phyloP scores from a whole-genome alignment of 768 basidiomycete genomes.

The Imleria badia region DNA sequence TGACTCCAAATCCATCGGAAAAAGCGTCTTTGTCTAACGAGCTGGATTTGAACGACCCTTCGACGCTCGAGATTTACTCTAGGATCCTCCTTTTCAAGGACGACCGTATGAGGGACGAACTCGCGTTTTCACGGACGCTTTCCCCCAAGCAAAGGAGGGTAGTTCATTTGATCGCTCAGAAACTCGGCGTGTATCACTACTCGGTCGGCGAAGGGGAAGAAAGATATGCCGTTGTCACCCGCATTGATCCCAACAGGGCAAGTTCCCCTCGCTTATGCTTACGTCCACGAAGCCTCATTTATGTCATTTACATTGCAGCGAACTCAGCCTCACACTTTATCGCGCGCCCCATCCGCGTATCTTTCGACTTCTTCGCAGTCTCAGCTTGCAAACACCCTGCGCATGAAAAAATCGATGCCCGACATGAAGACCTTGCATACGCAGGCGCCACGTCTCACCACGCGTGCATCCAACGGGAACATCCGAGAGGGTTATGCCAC shows the following conservation, averaged over 20 bases:
- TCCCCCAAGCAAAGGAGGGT: slow-evolving; percentile 84
- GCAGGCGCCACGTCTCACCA: slow-evolving; percentile 73
- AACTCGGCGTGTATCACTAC: slow-evolving; percentile 92
- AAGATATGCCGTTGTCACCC: slow-evolving; percentile 90
- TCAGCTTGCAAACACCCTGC: slow-evolving; percentile 54
- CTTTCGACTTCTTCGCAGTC: slow-evolving; percentile 52
- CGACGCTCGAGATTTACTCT: slow-evolving; percentile 96
- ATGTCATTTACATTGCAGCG: slow-evolving; percentile 28
- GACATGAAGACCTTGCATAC: slow-evolving; percentile 89
- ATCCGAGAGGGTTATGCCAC: slow-evolving; percentile 86
- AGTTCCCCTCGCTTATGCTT: slow-evolving; percentile 32
- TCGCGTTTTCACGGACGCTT: slow-evolving; percentile 91
- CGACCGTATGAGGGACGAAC: slow-evolving; percentile 94
- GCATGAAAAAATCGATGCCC: slow-evolving; percentile 98
- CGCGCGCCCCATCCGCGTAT: slow-evolving; percentile 81
- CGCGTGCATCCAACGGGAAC: slow-evolving; percentile 85
- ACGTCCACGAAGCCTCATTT: slow-evolving; percentile 10
- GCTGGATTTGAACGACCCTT: slow-evolving; percentile 94
- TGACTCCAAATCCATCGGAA: slow-evolving; percentile 63
- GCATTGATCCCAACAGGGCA: slow-evolving; percentile 82
- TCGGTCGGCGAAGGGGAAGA: slow-evolving; percentile 93
- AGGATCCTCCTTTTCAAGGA: slow-evolving; percentile 96
- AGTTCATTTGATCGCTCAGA: slow-evolving; percentile 96
- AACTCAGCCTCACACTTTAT: slow-evolving; percentile 59
- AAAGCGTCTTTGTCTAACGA: slow-evolving; percentile 63